Conservation (phyloP, 2,329 filamentous ascomycete species). For the Fusarium avenaceum region DNA sequence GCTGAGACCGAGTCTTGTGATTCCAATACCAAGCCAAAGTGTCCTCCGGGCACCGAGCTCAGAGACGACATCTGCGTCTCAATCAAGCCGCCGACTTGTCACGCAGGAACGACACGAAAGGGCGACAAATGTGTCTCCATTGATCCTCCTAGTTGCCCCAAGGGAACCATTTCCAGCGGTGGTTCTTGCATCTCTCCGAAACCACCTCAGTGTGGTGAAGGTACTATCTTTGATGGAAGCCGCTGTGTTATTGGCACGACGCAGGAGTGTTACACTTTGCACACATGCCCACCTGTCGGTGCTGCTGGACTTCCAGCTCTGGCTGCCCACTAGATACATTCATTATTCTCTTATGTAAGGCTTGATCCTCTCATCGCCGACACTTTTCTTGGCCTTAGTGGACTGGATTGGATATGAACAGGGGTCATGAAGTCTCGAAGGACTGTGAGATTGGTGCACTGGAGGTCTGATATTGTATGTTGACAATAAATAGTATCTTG, state of each 20-base stretch:
- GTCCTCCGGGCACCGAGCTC: conserved; percentile 13
- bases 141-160: neutral
- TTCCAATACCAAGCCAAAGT: neutral
- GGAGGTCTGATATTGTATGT: too few relatives aligned
- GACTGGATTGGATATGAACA: too few relatives aligned
- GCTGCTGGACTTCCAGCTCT: conserved; percentile 4
- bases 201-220: conserved; percentile 11
- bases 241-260: conserved; percentile 23
- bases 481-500: too few relatives aligned
- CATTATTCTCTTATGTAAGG: too few relatives aligned
- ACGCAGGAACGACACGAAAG: neutral
- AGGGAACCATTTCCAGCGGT: conserved; percentile 7
- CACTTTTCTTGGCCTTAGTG: too few relatives aligned
- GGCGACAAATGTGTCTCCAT: conserved; percentile 14
- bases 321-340: neutral
- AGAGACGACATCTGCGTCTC: conserved; percentile 22
- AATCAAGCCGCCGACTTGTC: neutral
- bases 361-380: too few relatives aligned
- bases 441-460: too few relatives aligned
- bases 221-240: conserved; percentile 24
- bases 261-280: conserved; percentile 19
- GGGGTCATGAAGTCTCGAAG: too few relatives aligned
- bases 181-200: conserved; percentile 12
- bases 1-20: conserved; percentile 16
- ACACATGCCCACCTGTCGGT: conserved; percentile 17